These are phyloP conservation scores for Tricholoma bakamatsutake DNA, from an alignment of 768 basidiomycete species.

Conservation along the genomic window DNA sequence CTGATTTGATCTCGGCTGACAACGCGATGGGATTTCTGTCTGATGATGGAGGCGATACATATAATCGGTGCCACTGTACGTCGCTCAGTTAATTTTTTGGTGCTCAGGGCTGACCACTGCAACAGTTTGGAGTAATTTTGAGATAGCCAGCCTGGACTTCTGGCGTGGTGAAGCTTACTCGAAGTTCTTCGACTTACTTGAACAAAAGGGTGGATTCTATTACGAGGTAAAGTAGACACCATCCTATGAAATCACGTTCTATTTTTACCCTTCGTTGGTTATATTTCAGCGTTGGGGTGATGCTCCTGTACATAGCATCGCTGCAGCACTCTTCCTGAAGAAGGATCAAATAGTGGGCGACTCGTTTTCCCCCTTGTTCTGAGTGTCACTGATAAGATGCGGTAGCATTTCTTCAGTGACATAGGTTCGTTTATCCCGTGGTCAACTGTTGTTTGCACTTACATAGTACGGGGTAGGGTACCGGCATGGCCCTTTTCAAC, in stretches of 20 bases:
- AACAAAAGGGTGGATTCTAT: conserved; percentile 79
- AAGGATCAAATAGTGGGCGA: conserved; percentile 69
- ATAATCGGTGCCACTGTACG: conserved; percentile 74
- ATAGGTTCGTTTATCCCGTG: conserved; percentile 41
- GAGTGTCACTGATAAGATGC: background rate
- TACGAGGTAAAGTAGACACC: conserved; percentile 45
- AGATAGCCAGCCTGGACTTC: conserved; percentile 80
- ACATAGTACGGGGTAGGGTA: conserved; percentile 40
- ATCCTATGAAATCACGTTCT: background rate
- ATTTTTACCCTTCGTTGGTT: background rate
- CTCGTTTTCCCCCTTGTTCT: background rate
- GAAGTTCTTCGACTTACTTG: conserved; percentile 80
- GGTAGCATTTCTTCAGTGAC: conserved; percentile 85
- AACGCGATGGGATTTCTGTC: conserved; percentile 82
- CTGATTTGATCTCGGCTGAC: conserved; percentile 52
- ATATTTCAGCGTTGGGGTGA: conserved; percentile 79
- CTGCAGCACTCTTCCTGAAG: conserved; percentile 80
- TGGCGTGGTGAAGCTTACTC: conserved; percentile 80
- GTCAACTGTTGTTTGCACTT: background rate
- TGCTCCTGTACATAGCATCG: conserved; percentile 86
- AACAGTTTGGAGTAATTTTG: conserved; percentile 90
- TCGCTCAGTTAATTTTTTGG: conserved; percentile 10
- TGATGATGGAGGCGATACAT: conserved; percentile 65
- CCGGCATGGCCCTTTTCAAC: conserved; percentile 90
- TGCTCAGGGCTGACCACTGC: conserved; percentile 3